Base-by-base conservation (phyloP, 2,329 filamentous ascomycete genomes). In the Botrytis cinerea region DNA sequence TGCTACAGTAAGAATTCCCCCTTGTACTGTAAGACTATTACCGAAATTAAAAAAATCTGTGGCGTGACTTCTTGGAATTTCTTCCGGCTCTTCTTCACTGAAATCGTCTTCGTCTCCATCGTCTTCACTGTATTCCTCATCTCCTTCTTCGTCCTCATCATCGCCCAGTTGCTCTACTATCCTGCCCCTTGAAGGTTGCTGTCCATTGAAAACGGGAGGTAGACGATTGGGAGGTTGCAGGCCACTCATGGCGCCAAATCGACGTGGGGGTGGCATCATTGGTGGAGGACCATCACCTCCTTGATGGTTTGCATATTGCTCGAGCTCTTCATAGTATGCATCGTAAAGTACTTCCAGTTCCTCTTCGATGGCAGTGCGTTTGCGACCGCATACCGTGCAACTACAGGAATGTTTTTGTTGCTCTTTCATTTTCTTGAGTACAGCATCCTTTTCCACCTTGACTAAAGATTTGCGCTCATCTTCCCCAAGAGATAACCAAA, bases 391-490 rank as follows among this genome's bases (percentile, higher is more conserved):
- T 59, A 99, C 95, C 7, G 94, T 97, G 83, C 96, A 99, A 82
- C 95, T 98, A 86, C 96, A 99, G 3, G 95, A 98, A 82, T 98
- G 95, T 83, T 98, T 98, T 83, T 99, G 96, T 83, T 99, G 96
- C 83, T 99, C 96, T 86, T 99, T 99, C 96, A 99, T 99, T 86
- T 99, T 99, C 81, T 93, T 94, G 73, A 99, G 85, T 0, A 99
- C 96, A 12, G 96, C 95, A 83, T 99, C 95, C 84, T 99, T 99
- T 84, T 99, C 96, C 45, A 99, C 95, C 83, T 98, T 98, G 80
- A 99, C 94, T 64, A 99, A 86, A 25, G 93, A 96, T 82, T 97
- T 96, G 78, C 96, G 93, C 82, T 98, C 95, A 54, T 97, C 93
- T 82, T 99, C 96, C 77, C 93, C 94, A 61, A 99, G 84, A 25